Percentiles rank a stretch among this genome's conserved stretches.
Conservation (phyloP, 352 stramenopile species). For the Pseudoperonospora humuli region DNA sequence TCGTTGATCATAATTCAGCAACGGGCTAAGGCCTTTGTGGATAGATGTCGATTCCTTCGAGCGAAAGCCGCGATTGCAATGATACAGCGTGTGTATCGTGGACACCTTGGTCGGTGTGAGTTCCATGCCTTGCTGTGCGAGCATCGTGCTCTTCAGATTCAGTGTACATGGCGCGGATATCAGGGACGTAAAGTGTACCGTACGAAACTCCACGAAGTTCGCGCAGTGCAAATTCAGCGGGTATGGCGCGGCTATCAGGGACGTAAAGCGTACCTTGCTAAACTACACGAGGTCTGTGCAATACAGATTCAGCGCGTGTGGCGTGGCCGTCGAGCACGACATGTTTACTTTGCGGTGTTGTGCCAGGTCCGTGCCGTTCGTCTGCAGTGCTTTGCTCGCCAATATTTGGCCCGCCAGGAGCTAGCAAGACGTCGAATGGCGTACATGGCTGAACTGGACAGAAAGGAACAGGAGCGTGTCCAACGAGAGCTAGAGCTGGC, state of each 20-base stretch:
- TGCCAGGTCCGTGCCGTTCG: conserved; percentile 35
- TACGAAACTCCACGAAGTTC: conserved; percentile 21
- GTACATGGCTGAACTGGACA: conserved; percentile 30
- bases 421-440: conserved; percentile 20
- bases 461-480: conserved; percentile 29
- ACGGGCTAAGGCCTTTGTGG: conserved; percentile 40
- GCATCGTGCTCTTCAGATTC: conserved; percentile 31
- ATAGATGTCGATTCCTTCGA: conserved; percentile 27
- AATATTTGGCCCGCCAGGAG: conserved; percentile 31
- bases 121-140: conserved; percentile 27
- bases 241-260: conserved; percentile 30
- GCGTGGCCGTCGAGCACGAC: conserved; percentile 32
- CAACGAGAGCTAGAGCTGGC: conserved; percentile 23
- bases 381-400: conserved; percentile 42
- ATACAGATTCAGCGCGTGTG: conserved; percentile 42
- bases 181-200: conserved; percentile 24
- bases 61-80: conserved; percentile 10
- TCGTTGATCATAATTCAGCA: conserved; percentile 44
- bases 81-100: conserved; percentile 39
- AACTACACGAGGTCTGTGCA: conserved; percentile 28
- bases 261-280: conserved; percentile 17
- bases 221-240: conserved; percentile 41
- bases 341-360: conserved; percentile 25
- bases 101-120: conserved; percentile 29
- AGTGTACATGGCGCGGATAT: conserved; percentile 36